Evolutionary conservation across 164 flowering plant species (phyloP), one percentile per base, ranked within the genome.

Genomic region (Saururus chinensis): DNA sequence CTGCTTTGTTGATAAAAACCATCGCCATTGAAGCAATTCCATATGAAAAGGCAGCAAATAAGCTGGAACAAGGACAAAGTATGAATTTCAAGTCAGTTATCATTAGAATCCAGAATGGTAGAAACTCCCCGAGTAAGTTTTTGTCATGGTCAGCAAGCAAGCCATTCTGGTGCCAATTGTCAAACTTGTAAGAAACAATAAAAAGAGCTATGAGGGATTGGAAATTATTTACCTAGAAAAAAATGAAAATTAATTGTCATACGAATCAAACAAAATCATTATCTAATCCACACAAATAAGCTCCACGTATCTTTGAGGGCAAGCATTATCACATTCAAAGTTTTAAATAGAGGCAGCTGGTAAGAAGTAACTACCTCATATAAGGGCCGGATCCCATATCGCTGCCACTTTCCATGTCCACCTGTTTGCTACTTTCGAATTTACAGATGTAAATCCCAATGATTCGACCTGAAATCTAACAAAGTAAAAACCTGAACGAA

Each of bases 1-100:
- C 70, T 35, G 99, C 96, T 75, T 95, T 91, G 62, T 95, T 95
- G 76, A 95, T 84, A 64, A 95, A 95, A 60, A 91, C 96, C 99
- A 95, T 95, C 16, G 96, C 90, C 99, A 95, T 95, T 9, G 99
- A 95, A 70, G 98, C 77, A 75, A 79, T 42, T 40, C 98, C 99
- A 80, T 91, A 95, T n/a, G 97, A 91, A 35, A 95, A 19, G 35
- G 97, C 95, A 24, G 96, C 80, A 66, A 80, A 56, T 61, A 95
- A 80, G 75, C 97, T 93, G 54, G 74, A 81, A 45, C 49, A 45
- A 7, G 2, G 2, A 30, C 37, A 45, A 45, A 45, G 11, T 17
- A 12, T 3, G 17, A 48, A 45, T 37, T 26, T 22, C 45, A 52
- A 52, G 52, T 51, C 13, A 25, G 23, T 30, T 52, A 62, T 19